Conservation (phyloP, 768 basidiomycete species). For the Neoboletus magnificus region DNA sequence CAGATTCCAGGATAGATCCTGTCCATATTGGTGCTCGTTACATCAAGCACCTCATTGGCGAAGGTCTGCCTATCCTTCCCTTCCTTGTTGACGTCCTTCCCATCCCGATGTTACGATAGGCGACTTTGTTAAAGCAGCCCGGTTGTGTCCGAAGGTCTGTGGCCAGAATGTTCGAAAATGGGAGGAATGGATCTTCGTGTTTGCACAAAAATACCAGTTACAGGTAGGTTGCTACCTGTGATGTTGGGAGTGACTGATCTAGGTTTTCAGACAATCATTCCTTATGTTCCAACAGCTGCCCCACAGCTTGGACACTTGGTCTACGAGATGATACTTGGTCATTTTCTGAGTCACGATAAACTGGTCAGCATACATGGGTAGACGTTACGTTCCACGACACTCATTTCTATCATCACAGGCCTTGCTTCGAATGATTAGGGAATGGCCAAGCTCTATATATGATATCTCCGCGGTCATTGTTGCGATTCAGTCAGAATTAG, state of each 20-base stretch:
- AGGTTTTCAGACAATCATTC: slow-evolving; percentile 70
- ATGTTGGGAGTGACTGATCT: not conserved
- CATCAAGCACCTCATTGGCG: slow-evolving; percentile 76
- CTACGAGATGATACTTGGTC: slow-evolving; percentile 92
- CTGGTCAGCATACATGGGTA: slow-evolving; percentile 40
- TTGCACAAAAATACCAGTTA: slow-evolving; percentile 76
- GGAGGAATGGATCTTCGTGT: slow-evolving; percentile 95
- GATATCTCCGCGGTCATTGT: slow-evolving; percentile 83
- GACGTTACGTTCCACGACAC: not conserved
- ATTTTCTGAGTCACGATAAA: slow-evolving; percentile 78
- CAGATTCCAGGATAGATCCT: slow-evolving; percentile 47
- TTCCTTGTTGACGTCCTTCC: not conserved
- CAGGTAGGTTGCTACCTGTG: slow-evolving; percentile 48
- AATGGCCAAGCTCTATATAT: slow-evolving; percentile 92
- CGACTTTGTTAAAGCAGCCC: slow-evolving; percentile 75
- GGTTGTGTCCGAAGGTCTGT: slow-evolving; percentile 81
- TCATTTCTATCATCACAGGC: slow-evolving; percentile 42
- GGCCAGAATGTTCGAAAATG: slow-evolving; percentile 76
- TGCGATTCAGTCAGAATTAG: slow-evolving; percentile 82
- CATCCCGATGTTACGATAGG: slow-evolving; percentile 32
- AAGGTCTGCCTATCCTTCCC: slow-evolving; percentile 49
- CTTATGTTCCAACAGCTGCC: slow-evolving; percentile 77
- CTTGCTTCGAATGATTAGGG: slow-evolving; percentile 70
- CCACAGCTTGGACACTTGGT: slow-evolving; percentile 81
- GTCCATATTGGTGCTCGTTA: slow-evolving; percentile 81